Conservation (phyloP, 2,329 filamentous ascomycete species). For the Cladosporium sp. region DNA sequence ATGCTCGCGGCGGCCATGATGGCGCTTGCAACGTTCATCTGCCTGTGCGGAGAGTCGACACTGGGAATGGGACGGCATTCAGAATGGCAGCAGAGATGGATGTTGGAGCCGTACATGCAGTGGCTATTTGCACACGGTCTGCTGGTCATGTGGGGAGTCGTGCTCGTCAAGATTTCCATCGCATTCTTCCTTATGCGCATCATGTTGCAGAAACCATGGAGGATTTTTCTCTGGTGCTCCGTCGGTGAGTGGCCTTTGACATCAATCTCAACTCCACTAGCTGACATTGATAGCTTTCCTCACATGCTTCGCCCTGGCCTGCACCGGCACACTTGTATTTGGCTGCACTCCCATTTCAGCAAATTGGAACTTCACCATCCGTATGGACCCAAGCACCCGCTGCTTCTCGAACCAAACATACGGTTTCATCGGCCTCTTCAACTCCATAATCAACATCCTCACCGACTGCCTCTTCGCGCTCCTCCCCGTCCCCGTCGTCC, state of each 20-base stretch:
- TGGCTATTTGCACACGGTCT: conserved; percentile 44
- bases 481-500: conserved; percentile 39
- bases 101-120: conserved; percentile 34
- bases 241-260: conserved; percentile 33
- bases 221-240: conserved; percentile 36
- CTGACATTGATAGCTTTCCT: conserved; percentile 35
- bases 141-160: conserved; percentile 40
- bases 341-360: conserved; percentile 42
- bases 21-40: conserved; percentile 30
- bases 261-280: neutral
- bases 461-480: conserved; percentile 38
- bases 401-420: conserved; percentile 40
- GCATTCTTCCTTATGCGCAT: conserved; percentile 42
- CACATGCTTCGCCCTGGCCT: conserved; percentile 37
- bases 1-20: conserved; percentile 39
- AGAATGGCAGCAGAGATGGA: conserved; percentile 19
- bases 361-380: conserved; percentile 37
- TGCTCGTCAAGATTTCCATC: conserved; percentile 44
- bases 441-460: conserved; percentile 37
- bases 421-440: conserved; percentile 41
- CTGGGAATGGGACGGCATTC: conserved; percentile 45
- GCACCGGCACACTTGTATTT: conserved; percentile 43
- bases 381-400: conserved; percentile 32
- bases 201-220: conserved; percentile 34
- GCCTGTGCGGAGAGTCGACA: conserved; percentile 40